Base-by-base conservation (phyloP, 805 yeast species). In the Kodamaea restingae region DNA sequence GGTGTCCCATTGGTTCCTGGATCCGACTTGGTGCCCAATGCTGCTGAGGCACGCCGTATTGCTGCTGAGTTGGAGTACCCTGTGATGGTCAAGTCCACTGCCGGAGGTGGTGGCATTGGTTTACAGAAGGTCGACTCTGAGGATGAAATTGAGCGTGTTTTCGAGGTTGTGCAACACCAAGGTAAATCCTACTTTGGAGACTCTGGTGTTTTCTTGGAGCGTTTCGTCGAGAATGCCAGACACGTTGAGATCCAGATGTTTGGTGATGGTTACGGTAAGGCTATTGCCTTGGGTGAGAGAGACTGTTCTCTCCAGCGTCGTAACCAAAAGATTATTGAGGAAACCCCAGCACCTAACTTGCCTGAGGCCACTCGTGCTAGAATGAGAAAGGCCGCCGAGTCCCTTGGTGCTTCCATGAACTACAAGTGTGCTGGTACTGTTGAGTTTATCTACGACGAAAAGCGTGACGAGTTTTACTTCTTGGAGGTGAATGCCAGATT, bases 41-140 rank as follows among this genome's bases (percentile, higher is more conserved):
- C 90, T 9, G 73, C 73, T 8, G 96, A 85, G 52, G 98, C 98
- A 3, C 69, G 71, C 41, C 72, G 66, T 44, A 76, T 82, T 46
- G 98, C 96, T 11, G 80, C 76, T 12, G 66, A 75, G 51, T 69
- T 91, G 36, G 84, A 76, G 41, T 93, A 87, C 53, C 98, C 98
- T 20, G 78, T 91, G 24, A 91, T 91, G 98, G 86, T 93, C 36
- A 91, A 91, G 64, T 84, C 95, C 18, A 93, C 98, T 45, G 98
- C 98, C 18, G 98, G 98, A 59, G 98, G 98, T 56, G 98, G 98
- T 63, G 98, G 98, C 65, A 91, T 91, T 55, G 98, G 98, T 48
- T 70, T 91, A 51, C 97, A 91, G 62, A 85, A 88, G 58, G 97
- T 90, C 43, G 96, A 90, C 54, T 73, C 80, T 25, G 85, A 77